A percentile compares a stretch with the other conserved stretches of the same genome.
These are phyloP conservation scores for Pichia sp. DNA, from an alignment of 1,139 yeast genomes.

Conservation along the genomic window DNA sequence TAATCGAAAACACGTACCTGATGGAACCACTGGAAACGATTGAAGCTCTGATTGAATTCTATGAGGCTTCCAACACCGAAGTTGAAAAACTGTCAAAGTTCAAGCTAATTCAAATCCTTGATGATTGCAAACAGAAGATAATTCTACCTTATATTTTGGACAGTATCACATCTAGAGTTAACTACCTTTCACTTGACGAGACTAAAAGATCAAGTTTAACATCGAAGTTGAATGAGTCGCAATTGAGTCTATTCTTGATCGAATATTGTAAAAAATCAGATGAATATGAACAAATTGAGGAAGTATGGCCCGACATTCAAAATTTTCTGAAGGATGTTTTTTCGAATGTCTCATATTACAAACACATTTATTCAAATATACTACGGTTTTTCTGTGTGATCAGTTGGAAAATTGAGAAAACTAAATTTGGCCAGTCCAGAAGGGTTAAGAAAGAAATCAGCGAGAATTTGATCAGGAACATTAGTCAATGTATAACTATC, in stretches of 20 bases:
- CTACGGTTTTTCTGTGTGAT: slow-evolving; percentile 49
- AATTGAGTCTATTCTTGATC: slow-evolving; percentile 49
- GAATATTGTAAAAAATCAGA: slow-evolving; percentile 53
- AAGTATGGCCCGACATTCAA: slow-evolving; percentile 59
- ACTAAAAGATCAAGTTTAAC: slow-evolving; percentile 41
- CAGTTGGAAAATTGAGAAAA: slow-evolving; percentile 51
- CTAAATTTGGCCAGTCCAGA: slow-evolving; percentile 59
- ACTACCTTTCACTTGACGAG: slow-evolving; percentile 33
- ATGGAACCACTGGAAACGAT: slow-evolving; percentile 72
- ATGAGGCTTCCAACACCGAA: slow-evolving; percentile 16
- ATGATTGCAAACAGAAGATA: slow-evolving; percentile 76
- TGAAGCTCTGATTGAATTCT: slow-evolving; percentile 53
- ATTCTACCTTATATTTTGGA: slow-evolving; percentile 67
- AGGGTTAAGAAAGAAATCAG: slow-evolving; percentile 61
- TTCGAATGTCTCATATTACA: slow-evolving; percentile 46
- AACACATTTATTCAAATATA: slow-evolving; percentile 47
- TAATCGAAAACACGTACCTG: slow-evolving; percentile 64
- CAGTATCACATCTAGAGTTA: slow-evolving; percentile 46
- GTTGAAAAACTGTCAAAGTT: slow-evolving; percentile 5
- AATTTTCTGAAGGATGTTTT: slow-evolving; percentile 57
- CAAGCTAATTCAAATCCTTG: slow-evolving; percentile 71
- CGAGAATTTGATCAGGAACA: slow-evolving; percentile 56
- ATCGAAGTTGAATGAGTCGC: slow-evolving; percentile 39
- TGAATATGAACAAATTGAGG: slow-evolving; percentile 73
- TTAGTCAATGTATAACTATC: slow-evolving; percentile 40